phyloP scores from a whole-genome alignment of 805 yeast species.

The Metschnikowia similis region DNA sequence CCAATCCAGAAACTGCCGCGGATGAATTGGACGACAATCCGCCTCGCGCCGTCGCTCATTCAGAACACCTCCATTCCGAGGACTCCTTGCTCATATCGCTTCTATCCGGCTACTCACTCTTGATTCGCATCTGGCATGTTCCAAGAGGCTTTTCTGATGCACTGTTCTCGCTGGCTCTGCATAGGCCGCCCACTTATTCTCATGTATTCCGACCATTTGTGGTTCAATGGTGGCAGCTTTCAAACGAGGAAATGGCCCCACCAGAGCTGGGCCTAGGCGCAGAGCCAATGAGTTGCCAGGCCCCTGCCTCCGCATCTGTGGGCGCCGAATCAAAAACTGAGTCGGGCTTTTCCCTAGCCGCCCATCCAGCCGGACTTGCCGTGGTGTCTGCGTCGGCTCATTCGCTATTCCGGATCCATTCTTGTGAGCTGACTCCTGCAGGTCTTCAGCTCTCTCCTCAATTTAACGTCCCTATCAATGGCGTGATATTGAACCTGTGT shows the following conservation, averaged over 20 bases:
- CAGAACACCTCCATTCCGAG: slow-evolving; percentile 14
- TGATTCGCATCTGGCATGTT: slow-evolving; percentile 36
- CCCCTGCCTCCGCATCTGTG: slow-evolving; percentile 8
- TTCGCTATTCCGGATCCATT: slow-evolving; percentile 35
- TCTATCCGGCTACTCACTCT: slow-evolving; percentile 36
- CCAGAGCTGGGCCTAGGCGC: no score
- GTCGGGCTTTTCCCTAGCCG: slow-evolving; percentile 26
- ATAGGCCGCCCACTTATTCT: slow-evolving; percentile 13
- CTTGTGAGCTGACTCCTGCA: slow-evolving; percentile 29
- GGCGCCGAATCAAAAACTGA: neutral
- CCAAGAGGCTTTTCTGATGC: slow-evolving; percentile 28
- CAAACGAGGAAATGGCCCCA: slow-evolving; percentile 4
- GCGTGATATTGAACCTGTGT: slow-evolving; percentile 39
- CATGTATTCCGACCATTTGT: slow-evolving; percentile 38
- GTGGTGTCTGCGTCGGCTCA: slow-evolving; percentile 36
- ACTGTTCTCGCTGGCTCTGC: slow-evolving; percentile 8
- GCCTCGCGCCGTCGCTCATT: no score
- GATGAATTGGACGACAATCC: no score
- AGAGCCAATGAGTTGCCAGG: no score
- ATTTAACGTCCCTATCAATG: slow-evolving; percentile 38
- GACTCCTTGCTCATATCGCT: slow-evolving; percentile 40
- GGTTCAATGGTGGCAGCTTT: slow-evolving; percentile 48
- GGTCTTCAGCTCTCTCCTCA: slow-evolving; percentile 38
- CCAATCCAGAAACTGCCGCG: no score
- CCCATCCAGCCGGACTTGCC: slow-evolving; percentile 38